Percentiles rank a stretch among this genome's conserved stretches.
Conservation (phyloP, 2,329 filamentous ascomycete species). For the Beauveria medogensis region DNA sequence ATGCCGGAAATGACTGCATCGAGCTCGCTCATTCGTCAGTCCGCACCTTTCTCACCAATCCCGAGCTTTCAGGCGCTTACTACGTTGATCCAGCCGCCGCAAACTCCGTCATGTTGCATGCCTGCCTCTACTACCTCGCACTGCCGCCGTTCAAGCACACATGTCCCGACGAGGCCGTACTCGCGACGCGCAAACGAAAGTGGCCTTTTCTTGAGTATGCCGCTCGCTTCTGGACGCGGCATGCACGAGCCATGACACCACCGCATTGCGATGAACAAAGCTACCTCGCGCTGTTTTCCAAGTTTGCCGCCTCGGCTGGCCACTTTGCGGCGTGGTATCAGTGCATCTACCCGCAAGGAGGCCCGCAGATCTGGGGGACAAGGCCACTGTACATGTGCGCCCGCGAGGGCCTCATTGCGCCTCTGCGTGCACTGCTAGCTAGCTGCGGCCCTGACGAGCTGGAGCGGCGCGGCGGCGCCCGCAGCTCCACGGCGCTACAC, state of each 20-base stretch:
- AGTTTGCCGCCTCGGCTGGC: background rate
- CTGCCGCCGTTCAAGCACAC: background rate
- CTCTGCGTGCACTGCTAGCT: background rate
- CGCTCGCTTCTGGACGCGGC: background rate
- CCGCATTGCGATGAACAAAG: background rate
- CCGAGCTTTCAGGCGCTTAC: background rate
- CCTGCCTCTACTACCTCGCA: constrained; percentile 5
- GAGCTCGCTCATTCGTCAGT: constrained; percentile 10
- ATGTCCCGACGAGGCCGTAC: background rate
- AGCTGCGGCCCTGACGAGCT: background rate
- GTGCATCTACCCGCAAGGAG: constrained; percentile 2
- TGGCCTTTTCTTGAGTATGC: constrained; percentile 9
- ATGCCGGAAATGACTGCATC: background rate
- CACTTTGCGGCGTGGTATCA: constrained; percentile 11
- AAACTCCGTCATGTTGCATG: background rate
- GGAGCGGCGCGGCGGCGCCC: constrained; percentile 5
- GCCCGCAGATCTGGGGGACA: background rate
- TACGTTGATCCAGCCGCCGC: background rate
- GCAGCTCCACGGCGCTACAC: constrained; percentile 8
- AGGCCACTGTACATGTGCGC: constrained; percentile 9
- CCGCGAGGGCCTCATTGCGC: constrained; percentile 3
- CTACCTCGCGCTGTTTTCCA: background rate
- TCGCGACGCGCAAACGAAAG: background rate
- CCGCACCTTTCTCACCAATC: constrained; percentile 1
- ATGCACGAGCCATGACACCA: background rate